Evolutionary conservation across 177 flowering plant species (phyloP), one percentile per base, ranked within the genome.

Genomic region (Telopea speciosissima): DNA sequence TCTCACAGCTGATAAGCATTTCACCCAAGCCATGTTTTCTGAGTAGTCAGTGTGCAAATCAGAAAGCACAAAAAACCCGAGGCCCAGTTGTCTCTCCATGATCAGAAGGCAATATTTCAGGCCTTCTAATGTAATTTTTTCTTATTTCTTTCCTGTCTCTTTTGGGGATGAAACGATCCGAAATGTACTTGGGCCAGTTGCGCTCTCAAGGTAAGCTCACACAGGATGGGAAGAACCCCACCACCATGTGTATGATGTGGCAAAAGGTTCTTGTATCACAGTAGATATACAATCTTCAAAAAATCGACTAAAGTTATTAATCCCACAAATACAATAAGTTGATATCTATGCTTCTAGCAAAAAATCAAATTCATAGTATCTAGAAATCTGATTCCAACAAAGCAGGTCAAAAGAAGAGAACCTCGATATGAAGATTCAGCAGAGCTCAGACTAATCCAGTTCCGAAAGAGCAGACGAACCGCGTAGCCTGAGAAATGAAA

Each of bases 21-120:
- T 76, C 17, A 90, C 82, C 97, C 92, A 92, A 8, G 65, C 70
- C 93, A 89, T 84, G 83, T 90, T 92, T 67, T 92, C 90, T 0
- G 81, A 25, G 70, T 90, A 92, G 68, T 92, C 93, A 0, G 96
- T 87, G 74, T 92, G 97, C 83, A 92, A 77, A 64, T 92, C 95
- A 0, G 93, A 92, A 12, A 90, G 24, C 67, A 89, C 87, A n/a
- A 82, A 87, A 89, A 5, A 90, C 90, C 24, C 90, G 80, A 6
- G 73, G 49, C 14, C 82, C 83, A 14, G 12, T 71, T 31, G 66
- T 67, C 25, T 73, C 78, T 22, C 68, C 71, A 54, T 23, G 28
- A 62, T 76, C 72, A 69, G 79, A 62, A 59, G 66, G 74, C 22
- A 60, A 19, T 54, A 75, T 79, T 24, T 74, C 73, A 52, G 81